Evolutionary conservation across 768 basidiomycete species (phyloP), one percentile per base, ranked within the genome.

Genomic region (Tricholoma saponaceum): DNA sequence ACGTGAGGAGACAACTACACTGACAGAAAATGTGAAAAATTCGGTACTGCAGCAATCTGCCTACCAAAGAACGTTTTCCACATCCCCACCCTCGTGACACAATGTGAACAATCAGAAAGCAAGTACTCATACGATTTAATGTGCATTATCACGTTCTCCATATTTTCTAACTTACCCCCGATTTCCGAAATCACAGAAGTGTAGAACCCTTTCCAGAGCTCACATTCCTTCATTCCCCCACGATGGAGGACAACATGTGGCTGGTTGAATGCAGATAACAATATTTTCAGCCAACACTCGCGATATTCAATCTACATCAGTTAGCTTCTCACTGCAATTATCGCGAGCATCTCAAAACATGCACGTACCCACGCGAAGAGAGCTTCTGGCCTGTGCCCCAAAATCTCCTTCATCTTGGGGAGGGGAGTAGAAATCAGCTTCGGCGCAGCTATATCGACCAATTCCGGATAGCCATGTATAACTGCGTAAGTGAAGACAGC

Each of bases 401-500:
- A 30, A 8, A 12, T 7, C n/a, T 12, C 8, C 39, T 54, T 43
- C 23, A 54, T 12, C 25, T 44, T 14, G 5, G 25, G 16, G 28
- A 54, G 25, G 9, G 53, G 26, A 3, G 25, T 4, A 16, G 37
- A 41, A 18, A 57, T 18, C 16, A 32, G 13, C 12, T 12, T 8
- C 13, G 22, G n/a, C 2, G 43, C 57, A 28, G 53, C 44, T 37
- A 16, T 10, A 23, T 54, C 57, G 5, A 13, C 23, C 16, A 58
- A 9, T 1, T 54, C 28, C 3, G 13, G 25, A 54, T 58, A 58
- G 10, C 44, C 43, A 30, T 58, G 57, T 26, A 32, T 58, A 2
- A 49, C 44, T 6, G 52, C 52, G 32, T 58, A 58, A 5, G 8
- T 43, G 23, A 58, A 58, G 5, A 54, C 57, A 1, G 13, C 30